Evolutionary conservation across 805 yeast genomes (phyloP).

Genomic region (Jamesozyma jinghongensis): DNA sequence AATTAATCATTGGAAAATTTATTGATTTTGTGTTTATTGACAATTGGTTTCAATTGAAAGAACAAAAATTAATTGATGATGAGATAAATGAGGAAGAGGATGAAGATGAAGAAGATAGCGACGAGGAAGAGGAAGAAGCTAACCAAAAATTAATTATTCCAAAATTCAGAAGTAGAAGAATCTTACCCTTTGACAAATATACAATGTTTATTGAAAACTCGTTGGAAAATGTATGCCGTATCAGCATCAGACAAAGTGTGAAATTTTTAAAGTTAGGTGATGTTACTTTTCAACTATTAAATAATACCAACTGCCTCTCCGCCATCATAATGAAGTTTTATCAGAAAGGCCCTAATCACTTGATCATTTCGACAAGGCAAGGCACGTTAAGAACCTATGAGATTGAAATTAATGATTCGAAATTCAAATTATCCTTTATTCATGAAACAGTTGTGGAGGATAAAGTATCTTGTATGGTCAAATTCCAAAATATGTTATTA

Average conservation of each 20-base stretch:
- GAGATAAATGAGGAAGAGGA: slow-evolving; percentile 2
- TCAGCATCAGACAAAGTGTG: slow-evolving; percentile 1
- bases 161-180: slow-evolving; percentile 7
- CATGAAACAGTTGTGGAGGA: slow-evolving; percentile 53
- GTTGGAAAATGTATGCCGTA: neutral
- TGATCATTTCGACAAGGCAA: slow-evolving; percentile 39
- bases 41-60: slow-evolving; percentile 18
- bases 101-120: slow-evolving; percentile 3
- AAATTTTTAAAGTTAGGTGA: neutral
- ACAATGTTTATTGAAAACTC: slow-evolving; percentile 5
- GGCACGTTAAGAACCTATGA: slow-evolving; percentile 13
- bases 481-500: slow-evolving; percentile 52
- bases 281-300: slow-evolving; percentile 1
- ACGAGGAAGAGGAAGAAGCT: slow-evolving; percentile 12
- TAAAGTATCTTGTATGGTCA: slow-evolving; percentile 39
- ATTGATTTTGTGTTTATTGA: slow-evolving; percentile 12
- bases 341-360: slow-evolving; percentile 15
- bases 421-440: slow-evolving; percentile 35
- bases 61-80: slow-evolving; percentile 1
- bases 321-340: slow-evolving; percentile 22
- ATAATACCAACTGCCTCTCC: slow-evolving; percentile 7
- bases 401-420: slow-evolving; percentile 4
- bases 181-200: slow-evolving; percentile 5
- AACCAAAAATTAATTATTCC: slow-evolving; percentile 9
- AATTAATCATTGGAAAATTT: slow-evolving; percentile 23